Evolutionary conservation across 208 protist species (phyloP).

Genomic region (Porcisia hertigi): DNA sequence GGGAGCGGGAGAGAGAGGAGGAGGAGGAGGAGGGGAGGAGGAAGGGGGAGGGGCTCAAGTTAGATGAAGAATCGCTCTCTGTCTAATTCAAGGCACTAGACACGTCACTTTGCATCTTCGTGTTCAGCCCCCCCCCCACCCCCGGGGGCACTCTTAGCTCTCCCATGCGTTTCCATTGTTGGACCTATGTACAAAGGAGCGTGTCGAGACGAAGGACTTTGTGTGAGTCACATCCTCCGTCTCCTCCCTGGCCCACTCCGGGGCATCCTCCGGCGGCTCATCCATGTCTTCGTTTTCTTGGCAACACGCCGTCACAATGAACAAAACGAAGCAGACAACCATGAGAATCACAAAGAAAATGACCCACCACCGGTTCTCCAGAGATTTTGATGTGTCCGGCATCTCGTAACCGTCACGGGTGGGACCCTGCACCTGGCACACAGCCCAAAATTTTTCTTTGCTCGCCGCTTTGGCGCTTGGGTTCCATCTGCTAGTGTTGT

Average conservation of each 20-base stretch:
- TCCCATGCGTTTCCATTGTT: background rate
- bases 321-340: slow-evolving; percentile 29
- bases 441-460: slow-evolving; percentile 24
- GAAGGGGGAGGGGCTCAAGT: too few species aligned
- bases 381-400: slow-evolving; percentile 12
- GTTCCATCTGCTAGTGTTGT: slow-evolving; percentile 16
- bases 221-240: slow-evolving; percentile 14
- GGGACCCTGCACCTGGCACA: slow-evolving; percentile 38
- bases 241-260: slow-evolving; percentile 46
- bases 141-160: background rate
- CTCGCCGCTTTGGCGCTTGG: background rate
- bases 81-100: too few species aligned
- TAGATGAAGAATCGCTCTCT: too few species aligned
- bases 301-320: slow-evolving; percentile 33
- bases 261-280: slow-evolving; percentile 52
- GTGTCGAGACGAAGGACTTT: slow-evolving; percentile 40
- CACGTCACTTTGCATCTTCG: too few species aligned
- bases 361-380: slow-evolving; percentile 41
- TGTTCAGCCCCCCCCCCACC: too few species aligned
- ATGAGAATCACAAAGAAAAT: slow-evolving; percentile 36
- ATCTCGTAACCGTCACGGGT: slow-evolving; percentile 27
- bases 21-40: too few species aligned
- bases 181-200: slow-evolving; percentile 21
- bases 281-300: slow-evolving; percentile 58
- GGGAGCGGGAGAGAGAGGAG: too few species aligned